These are phyloP conservation scores for Apiospora sp. DNA, from an alignment of 2,329 filamentous ascomycete species.

Conservation along the genomic window DNA sequence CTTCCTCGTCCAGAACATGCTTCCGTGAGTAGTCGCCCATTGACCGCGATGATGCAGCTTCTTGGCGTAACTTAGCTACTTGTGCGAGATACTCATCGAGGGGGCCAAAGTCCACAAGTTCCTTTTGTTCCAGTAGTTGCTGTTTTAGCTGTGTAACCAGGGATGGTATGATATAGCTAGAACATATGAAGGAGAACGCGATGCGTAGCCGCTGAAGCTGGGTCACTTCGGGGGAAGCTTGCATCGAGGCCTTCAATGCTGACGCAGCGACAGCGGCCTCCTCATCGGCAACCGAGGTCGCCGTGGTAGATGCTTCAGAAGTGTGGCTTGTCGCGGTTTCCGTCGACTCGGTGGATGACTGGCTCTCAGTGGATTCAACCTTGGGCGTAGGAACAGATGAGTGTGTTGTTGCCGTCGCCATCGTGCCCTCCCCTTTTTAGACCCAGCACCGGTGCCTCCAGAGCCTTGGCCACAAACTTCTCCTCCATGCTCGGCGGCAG, in stretches of 20 bases:
- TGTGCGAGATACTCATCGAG: constrained; percentile 74
- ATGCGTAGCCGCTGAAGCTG: constrained; percentile 70
- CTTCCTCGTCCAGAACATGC: constrained; percentile 71
- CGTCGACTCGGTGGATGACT: constrained; percentile 48
- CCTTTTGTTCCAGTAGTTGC: constrained; percentile 47
- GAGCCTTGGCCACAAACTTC: constrained; percentile 76
- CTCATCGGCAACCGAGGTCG: constrained; percentile 52
- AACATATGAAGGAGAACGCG: constrained; percentile 70
- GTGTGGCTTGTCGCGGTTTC: constrained; percentile 44
- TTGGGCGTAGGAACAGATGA: constrained; percentile 37
- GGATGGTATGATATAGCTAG: constrained; percentile 63
- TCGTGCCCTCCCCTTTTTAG: constrained; percentile 62
- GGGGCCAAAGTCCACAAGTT: constrained; percentile 69
- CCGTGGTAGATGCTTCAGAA: constrained; percentile 54
- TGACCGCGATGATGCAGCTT: constrained; percentile 74
- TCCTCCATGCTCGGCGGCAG: constrained; percentile 86
- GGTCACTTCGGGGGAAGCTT: constrained; percentile 57
- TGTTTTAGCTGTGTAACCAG: constrained; percentile 53
- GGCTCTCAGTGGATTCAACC: constrained; percentile 49
- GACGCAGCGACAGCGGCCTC: constrained; percentile 32
- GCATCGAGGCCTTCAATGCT: constrained; percentile 51
- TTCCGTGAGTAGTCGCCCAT: constrained; percentile 77
- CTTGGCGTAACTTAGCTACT: constrained; percentile 72
- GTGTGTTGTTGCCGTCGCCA: constrained; percentile 17
- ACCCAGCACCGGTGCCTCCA: constrained; percentile 79